Conservation (phyloP, 257 asterid species). For the Przewalskia tangutica region DNA sequence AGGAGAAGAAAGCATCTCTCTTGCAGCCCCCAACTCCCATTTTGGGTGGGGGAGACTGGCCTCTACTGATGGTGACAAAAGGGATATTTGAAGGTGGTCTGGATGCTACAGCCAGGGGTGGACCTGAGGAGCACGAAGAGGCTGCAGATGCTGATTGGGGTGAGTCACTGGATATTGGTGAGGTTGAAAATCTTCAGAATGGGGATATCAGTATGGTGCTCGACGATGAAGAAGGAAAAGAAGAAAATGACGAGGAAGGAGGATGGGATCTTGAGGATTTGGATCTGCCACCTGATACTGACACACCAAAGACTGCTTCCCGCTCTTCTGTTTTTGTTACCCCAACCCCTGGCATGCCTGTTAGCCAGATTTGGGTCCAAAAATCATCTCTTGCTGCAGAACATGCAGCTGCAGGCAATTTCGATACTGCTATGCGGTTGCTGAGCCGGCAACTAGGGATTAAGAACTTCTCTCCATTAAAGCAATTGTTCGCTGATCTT, state of each 20-base stretch:
- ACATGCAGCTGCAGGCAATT: slow-evolving; percentile 87
- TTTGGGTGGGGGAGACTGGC: slow-evolving; percentile 68
- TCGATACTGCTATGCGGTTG: slow-evolving; percentile 84
- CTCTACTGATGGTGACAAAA: slow-evolving; percentile 58
- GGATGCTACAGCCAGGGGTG: slow-evolving; percentile 36
- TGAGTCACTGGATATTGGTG: slow-evolving; percentile 51
- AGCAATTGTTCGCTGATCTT: slow-evolving; percentile 38
- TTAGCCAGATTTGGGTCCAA: slow-evolving; percentile 84
- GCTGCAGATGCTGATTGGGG: slow-evolving; percentile 41
- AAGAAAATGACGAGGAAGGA: slow-evolving; percentile 45
- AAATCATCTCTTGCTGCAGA: slow-evolving; percentile 83
- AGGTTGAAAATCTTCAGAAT: slow-evolving; percentile 39
- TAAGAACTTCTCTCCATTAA: slow-evolving; percentile 55
- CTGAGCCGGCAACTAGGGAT: slow-evolving; percentile 75
- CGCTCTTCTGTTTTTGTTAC: slow-evolving; percentile 53
- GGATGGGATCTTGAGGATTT: slow-evolving; percentile 96
- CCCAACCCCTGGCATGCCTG: slow-evolving; percentile 85
- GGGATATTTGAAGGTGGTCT: slow-evolving; percentile 64
- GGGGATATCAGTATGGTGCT: neutral
- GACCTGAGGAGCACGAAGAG: slow-evolving; percentile 32
- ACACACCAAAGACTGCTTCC: slow-evolving; percentile 48
- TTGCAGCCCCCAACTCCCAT: slow-evolving; percentile 72
- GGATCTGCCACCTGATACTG: slow-evolving; percentile 34
- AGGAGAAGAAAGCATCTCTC: slow-evolving; percentile 40
- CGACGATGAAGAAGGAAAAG: slow-evolving; percentile 18